Evolutionary conservation across 371 early-diverging fungal genomes (phyloP).

Genomic region (Sporodiniella umbellata): DNA sequence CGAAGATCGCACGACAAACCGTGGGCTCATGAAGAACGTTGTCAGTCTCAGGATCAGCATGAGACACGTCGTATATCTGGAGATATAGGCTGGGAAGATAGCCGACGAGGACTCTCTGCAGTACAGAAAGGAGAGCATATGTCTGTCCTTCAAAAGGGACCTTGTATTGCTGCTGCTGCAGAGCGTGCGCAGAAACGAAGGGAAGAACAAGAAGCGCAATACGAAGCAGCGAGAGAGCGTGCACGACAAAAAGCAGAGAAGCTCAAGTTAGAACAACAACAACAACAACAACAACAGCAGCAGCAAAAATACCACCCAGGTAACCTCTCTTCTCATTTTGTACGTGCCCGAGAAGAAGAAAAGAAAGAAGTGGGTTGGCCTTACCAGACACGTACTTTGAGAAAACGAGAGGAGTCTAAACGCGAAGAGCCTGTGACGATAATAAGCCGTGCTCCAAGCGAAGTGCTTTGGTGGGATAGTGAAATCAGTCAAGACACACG

Average conservation of each 20-base stretch:
- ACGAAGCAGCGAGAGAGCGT: conserved; percentile 39
- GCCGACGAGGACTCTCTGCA: conserved; percentile 11
- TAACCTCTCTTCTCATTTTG: too few species aligned
- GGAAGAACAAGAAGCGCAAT: conserved; percentile 47
- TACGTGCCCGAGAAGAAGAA: conserved; percentile 13
- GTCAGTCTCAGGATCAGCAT: too few species aligned
- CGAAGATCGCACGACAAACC: background rate
- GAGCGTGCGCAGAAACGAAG: conserved; percentile 48
- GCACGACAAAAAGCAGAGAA: conserved; percentile 50
- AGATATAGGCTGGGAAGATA: conserved; percentile 32
- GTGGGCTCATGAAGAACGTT: too few species aligned
- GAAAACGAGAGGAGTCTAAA: too few species aligned
- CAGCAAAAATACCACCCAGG: too few species aligned
- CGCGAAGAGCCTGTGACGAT: background rate
- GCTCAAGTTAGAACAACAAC: too few species aligned
- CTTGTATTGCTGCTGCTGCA: conserved; percentile 42
- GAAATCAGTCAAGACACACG: too few species aligned
- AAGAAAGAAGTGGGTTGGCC: background rate
- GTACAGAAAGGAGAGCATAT: conserved; percentile 19
- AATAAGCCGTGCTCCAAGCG: background rate
- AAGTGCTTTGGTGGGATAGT: too few species aligned
- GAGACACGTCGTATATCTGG: conserved; percentile 10
- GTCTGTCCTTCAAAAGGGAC: too few species aligned
- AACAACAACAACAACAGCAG: too few species aligned
- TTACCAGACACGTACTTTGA: background rate